Evolutionary conservation across 1,284 basidiomycete species (phyloP), one percentile per base, ranked within the genome.

Genomic region (Meripilus lineatus): DNA sequence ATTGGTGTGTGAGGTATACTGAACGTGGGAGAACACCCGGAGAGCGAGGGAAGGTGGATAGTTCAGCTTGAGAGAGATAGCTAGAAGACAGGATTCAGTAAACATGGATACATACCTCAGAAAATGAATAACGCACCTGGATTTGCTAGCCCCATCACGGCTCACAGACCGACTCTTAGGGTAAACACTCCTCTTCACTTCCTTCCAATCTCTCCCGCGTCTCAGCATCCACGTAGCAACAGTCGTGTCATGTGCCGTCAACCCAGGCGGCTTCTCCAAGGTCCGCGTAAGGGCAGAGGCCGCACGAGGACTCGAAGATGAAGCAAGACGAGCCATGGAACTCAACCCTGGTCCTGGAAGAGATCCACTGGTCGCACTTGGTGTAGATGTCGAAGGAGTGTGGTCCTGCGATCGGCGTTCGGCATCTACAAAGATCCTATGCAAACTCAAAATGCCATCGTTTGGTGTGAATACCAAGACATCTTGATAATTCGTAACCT

Each of bases 1-100:
- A 86, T 50, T 93, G 89, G 51, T 88, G 85, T 0, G 82, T 80
- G 11, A 89, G 76, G 59, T 93, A 93, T 32, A 94, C 72, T 0
- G 85, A 73, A 0, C 79, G 72, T 1, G 89, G 84, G 1, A 89
- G 70, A 20, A 89, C 67, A 2, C 64, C 69, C 0, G 72, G 67
- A 2, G 79, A 78, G 4, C 65, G 67, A 2, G 80, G 79, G 59
- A 68, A 79, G 0, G 88, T 90, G 37, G 85, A 85, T 13, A 93
- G 72, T 57, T 94, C 91, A 1, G 86, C 87, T 36, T 84, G 78
- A 0, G 88, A 74, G 2, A 91, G 70, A 65, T 74, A 83, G 48
- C 84, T 87, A 50, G 3, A 42, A 22, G 38, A 37, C 43, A 25
- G 23, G 42, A 22, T 48, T 45, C 37, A 49, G 42, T 38, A 35